Evolutionary conservation across 129 eudicot genomes (phyloP), one percentile per base, ranked within the genome.

Genomic region (Arctium minus): DNA sequence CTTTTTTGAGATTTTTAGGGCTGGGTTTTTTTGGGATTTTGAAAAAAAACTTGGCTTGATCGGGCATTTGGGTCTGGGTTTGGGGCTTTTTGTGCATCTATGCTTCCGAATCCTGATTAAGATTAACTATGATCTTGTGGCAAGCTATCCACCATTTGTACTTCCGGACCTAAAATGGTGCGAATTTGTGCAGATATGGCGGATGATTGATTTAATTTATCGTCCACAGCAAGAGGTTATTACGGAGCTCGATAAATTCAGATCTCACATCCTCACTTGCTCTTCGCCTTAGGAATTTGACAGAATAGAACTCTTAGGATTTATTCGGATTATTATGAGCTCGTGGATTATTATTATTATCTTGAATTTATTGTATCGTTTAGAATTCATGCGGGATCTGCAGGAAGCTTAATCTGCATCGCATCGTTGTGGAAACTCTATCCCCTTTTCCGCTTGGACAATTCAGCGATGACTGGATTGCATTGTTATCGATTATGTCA

Each of bases 181-280:
- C 31, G 17, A 78, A 42, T 53, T 39, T 35, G 70, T 86, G 86
- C 91, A 96, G 99, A 93, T 96, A 65, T 96, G 99, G 99, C 87
- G 98, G 76, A 96, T 96, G 97, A 90, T 88, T 8, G 99, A 96
- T 87, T 79, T 93, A 46, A 83, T 96, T 37, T 91, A 96, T 87
- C 89, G 93, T 22, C 91, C 97, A 8, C 91, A 90, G 42, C 91
- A 96, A 27, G 99, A 93, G 81, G 99, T 93, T 65, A 73, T 96
- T 4, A 76, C 86, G 3, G 99, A 96, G 89, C 92, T 96, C 53
- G 94, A 96, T 6, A 85, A 90, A 48, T 91, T 86, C 89, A 87
- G 87, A 78, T 81, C 91, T 72, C 99, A 93, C 82, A 83, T 93
- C 31, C 88, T 85, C 42, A 86, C 91, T 7, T 93, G 97, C 77